Base-by-base conservation (phyloP, 202 grass and related monocot genomes). In the Brachypodium distachyon region DNA sequence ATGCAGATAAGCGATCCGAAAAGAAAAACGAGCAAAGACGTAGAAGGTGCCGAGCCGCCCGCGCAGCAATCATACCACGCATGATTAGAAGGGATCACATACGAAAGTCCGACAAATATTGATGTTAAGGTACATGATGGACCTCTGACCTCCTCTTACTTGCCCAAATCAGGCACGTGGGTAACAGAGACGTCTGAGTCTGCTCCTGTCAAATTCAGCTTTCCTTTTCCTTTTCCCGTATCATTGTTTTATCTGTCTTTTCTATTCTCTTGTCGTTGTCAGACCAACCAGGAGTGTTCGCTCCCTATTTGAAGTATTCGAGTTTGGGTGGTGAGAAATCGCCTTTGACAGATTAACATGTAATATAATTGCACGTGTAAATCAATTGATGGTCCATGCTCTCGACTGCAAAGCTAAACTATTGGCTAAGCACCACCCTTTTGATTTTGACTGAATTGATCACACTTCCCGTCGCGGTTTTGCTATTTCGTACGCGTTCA, bases 131-230 rank as follows among this genome's bases (percentile, higher is more conserved):
- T 60, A 49, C 29, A 48, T 17, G 37, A 16, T 78, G 61, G 62
- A n/a, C 61, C 76, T 68, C 2, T 22, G 4, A 27, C 21, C 36
- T 56, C 21, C 13, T 56, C 16, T 41, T 54, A 18, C 19, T 61
- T n/a, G 12, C 70, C 26, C 32, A 59, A 76, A 66, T 59, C 40
- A 60, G 27, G 70, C 83, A 85, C 70, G 61, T 80, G 77, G 70
- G 70, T 42, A 41, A 80, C 19, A 74, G 33, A 18, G 61, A 85
- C 61, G 51, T 66, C 7, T 74, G 49, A 34, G 54, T 80, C 17
- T 51, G 21, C 50, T 60, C 40, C 58, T 48, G 58, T 25, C 27
- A 21, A 1, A 47, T n/a, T 13, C 7, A 55, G 8, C 47, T 66
- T 44, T 47, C 4, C 18, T 68, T 51, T 29, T 23, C 23, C 36